Conservation (phyloP, 1,284 basidiomycete species). For the Trichosporon sp. region DNA sequence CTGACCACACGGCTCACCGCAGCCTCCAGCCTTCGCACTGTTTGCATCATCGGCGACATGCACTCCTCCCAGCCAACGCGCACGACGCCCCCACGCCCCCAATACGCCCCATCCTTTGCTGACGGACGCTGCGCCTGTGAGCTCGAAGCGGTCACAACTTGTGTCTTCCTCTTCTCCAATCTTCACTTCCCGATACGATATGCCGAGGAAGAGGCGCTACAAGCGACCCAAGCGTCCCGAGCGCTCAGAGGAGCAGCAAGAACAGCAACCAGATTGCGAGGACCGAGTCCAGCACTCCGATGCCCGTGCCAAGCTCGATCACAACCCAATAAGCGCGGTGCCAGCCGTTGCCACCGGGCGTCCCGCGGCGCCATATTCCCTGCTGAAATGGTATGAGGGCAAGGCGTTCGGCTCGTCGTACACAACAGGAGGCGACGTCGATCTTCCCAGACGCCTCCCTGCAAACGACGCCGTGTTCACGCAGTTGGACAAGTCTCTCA, state of each 20-base stretch:
- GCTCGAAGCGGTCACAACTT: no score
- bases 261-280: background rate
- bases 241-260: background rate
- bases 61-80: no score
- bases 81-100: no score
- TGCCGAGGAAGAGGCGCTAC: background rate
- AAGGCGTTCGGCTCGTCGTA: background rate
- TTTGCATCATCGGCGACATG: no score
- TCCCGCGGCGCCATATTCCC: no score
- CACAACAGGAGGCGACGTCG: background rate
- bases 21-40: no score
- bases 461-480: background rate
- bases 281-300: background rate
- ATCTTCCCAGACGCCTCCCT: background rate
- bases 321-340: background rate
- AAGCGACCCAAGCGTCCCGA: background rate
- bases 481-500: background rate
- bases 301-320: no score
- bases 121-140: no score
- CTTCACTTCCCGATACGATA: background rate
- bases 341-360: no score
- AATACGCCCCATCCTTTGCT: no score
- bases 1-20: no score
- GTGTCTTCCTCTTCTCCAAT: no score
- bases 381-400: background rate